A percentile compares a stretch with the other conserved stretches of the same genome.
Conservation (phyloP, 2,329 filamentous ascomycete species). For the Uncinocarpus reesii region DNA sequence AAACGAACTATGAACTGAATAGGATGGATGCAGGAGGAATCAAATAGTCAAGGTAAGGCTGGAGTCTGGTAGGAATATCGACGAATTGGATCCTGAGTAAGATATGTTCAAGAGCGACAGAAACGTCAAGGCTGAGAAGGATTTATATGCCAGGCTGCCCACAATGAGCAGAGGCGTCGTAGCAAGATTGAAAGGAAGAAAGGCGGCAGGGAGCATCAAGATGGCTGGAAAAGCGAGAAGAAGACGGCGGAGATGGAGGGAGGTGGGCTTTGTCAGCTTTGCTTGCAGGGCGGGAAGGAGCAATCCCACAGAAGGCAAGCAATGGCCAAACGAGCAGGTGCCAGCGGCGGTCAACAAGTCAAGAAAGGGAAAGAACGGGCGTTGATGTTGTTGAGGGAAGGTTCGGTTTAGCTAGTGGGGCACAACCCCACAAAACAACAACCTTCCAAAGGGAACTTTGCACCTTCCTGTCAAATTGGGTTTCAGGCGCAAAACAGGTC, state of each 20-base stretch:
- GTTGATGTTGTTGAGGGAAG: neutral
- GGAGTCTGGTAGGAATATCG: no score
- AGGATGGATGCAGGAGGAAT: no score
- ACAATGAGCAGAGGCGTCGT: no score
- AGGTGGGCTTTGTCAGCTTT: neutral
- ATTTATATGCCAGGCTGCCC: no score
- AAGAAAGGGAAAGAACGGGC: neutral
- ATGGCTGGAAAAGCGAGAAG: neutral
- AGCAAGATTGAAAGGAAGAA: no score
- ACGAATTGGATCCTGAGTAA: no score
- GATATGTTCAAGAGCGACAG: no score
- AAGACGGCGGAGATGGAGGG: neutral
- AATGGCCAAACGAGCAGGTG: neutral
- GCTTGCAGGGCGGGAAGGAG: neutral
- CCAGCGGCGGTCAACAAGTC: neutral
- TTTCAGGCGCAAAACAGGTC: neutral
- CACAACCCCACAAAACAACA: neutral
- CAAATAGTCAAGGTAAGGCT: no score
- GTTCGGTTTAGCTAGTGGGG: slow-evolving; percentile 3
- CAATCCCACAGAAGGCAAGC: neutral
- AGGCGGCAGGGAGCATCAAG: no score
- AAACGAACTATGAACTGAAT: no score
- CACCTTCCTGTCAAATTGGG: neutral
- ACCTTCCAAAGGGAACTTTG: neutral
- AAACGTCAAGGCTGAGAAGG: no score